Base-by-base conservation (phyloP, 108 stramenopile species). In the Nitzschia palea region DNA sequence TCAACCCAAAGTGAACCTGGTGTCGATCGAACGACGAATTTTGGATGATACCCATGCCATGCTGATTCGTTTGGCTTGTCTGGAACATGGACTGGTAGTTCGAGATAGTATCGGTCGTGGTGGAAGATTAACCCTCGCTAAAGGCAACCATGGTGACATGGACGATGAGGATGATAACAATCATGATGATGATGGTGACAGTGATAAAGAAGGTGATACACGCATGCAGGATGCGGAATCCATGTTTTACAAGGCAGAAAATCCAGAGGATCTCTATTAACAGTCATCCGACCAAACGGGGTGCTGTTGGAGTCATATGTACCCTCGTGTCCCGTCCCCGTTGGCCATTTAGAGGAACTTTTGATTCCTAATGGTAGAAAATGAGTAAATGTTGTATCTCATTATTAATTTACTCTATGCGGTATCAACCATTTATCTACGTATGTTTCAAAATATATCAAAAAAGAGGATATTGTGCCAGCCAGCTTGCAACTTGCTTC, bases 181-280 rank as follows among this genome's bases (percentile, higher is more conserved):
- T 33, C 56, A 59, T 22, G 61, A 73, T 4, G 66, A 68, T n/a
- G 55, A 48, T 31, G 47, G 23, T 59, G 71, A 56, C 53, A 32
- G 36, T 17, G 44, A 58, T 27, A 51, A 57, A 5, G 67, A 60
- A 27, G 36, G n/a, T 26, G 70, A 76, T 58, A 61, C 60, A 4
- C 71, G 55, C 36, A 73, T 69, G 67, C 44, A 62, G 9, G 80
- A 76, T 59, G 72, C 57, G 35, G 68, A 65, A 20, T 31, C 26
- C 18, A 4, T 15, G 27, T 28, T 44, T 42, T 5, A 55, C 22
- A 43, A 29, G 35, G 47, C 33, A 6, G 74, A 60, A 0, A 82
- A 82, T 62, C 81, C 81, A 23, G 81, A 82, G 62, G 81, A 82
- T 44, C 50, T 81, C 59, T 73, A 76, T 50, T 81, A 43, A 48